Conservation (phyloP, 306 rosid species). For the Cercis canadensis region DNA sequence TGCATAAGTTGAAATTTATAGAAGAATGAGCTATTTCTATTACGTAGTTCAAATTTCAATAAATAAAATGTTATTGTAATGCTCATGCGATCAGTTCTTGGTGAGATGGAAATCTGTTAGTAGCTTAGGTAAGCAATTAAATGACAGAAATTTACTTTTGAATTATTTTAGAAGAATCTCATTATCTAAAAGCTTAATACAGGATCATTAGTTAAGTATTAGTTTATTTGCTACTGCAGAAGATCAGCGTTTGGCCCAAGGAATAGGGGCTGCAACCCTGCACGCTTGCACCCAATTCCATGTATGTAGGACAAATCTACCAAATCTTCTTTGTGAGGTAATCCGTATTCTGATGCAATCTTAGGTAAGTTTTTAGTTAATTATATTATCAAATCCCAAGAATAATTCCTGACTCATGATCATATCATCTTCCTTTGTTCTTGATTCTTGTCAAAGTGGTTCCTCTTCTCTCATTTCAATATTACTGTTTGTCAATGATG, state of each 20-base stretch:
- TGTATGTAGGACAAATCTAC: conserved; percentile 57
- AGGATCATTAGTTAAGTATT: conserved; percentile 3
- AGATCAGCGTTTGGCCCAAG: not conserved
- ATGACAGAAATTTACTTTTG: conserved; percentile 20
- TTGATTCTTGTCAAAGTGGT: conserved; percentile 36
- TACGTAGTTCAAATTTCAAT: not conserved
- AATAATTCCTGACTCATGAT: conserved; percentile 38
- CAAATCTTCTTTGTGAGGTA: conserved; percentile 40
- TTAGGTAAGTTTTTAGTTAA: conserved; percentile 10
- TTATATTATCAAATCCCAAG: conserved; percentile 44
- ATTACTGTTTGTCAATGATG: not conserved
- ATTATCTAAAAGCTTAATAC: not conserved
- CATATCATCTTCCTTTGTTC: conserved; percentile 36
- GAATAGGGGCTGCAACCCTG: not conserved
- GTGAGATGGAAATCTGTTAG: not conserved
- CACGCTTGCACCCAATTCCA: conserved; percentile 45
- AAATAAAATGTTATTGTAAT: not conserved
- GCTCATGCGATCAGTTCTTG: not conserved
- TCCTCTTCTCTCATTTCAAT: conserved; percentile 14
- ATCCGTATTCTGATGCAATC: conserved; percentile 25
- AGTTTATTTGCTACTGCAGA: not conserved
- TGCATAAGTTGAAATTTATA: no score
- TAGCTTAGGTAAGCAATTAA: not conserved
- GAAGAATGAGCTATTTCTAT: not conserved
- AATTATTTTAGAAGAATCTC: not conserved